phyloP scores from a whole-genome alignment of 108 stramenopile species.

The Heterococcus sp. region DNA sequence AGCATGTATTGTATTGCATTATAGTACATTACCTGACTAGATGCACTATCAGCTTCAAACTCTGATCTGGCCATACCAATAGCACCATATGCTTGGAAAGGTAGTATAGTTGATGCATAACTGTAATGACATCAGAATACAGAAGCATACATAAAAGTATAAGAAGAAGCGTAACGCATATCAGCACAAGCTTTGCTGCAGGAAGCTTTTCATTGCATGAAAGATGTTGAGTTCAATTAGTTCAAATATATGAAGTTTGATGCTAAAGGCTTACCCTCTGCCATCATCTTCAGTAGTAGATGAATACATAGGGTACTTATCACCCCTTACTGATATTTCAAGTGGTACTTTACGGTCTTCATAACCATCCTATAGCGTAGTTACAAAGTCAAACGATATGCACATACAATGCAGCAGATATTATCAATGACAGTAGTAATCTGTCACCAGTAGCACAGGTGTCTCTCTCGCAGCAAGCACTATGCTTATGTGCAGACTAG shows the following conservation, averaged over 20 bases:
- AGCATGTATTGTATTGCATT: not conserved
- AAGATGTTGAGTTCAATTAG: no score
- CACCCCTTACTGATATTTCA: conserved; percentile 80
- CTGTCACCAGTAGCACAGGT: no score
- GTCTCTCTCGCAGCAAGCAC: not conserved
- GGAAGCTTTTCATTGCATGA: no score
- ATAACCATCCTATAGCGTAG: conserved; percentile 69
- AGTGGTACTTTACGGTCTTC: conserved; percentile 74
- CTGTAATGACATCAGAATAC: not conserved
- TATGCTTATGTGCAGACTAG: not conserved
- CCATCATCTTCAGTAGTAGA: conserved; percentile 89
- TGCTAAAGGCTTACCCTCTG: conserved; percentile 67
- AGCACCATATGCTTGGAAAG: conserved; percentile 89
- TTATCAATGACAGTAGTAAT: no score
- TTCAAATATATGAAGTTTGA: no score
- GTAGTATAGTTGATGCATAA: conserved; percentile 80
- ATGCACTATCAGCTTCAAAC: conserved; percentile 84
- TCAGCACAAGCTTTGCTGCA: no score
- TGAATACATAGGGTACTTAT: conserved; percentile 85
- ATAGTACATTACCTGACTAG: not conserved
- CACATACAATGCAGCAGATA: no score
- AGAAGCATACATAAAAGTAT: not conserved
- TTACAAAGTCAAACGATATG: no score
- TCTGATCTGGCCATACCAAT: conserved; percentile 95
- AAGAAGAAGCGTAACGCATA: no score